Base-by-base conservation (phyloP, 1,284 basidiomycete genomes). In the Laetiporus sulphureus region DNA sequence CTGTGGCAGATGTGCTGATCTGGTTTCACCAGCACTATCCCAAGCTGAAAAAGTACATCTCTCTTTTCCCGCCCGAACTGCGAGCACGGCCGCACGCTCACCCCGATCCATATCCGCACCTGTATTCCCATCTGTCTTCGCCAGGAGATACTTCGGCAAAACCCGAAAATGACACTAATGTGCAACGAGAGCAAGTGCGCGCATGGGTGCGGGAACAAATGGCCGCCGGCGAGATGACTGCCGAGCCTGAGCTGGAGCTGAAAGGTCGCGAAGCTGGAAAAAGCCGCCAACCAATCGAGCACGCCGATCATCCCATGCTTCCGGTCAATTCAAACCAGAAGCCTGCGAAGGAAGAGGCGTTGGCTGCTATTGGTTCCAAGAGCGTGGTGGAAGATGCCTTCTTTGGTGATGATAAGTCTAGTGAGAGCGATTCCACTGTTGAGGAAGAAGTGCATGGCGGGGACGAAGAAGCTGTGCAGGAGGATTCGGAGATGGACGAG, bases 11-110 rank as follows among this genome's bases (percentile, higher is more conserved):
- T n/a, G n/a, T 50, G n/a, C 38, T 39, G 16, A 31, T n/a, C 20
- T 7, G 6, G 15, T 21, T 40, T 27, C 27, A 15, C 12, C 45
- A 90, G 84, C 75, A 89, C 60, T 88, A 83, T 56, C 86, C 90
- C 3, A 91, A 85, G 62, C 68, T 75, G 16, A 75, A 81, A 56
- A 92, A 88, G 67, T 94, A 93, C 60, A 80, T 93, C 32, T 83
- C 90, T 2, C 68, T 94, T 27, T 92, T 90, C 59, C 88, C 90
- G 3, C 76, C 85, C 1, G 77, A 75, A 57, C 67, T 69, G 19
- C 77, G 76, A 38, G 3, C 20, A 11, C 53, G 66, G 31, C 40
- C 33, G 61, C 63, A 38, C 60, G 65, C 44, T 42, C 53, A 36
- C 43, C 38, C 31, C 27, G 44, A 44, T 19, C 42, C 42, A 20